Evolutionary conservation across 2,329 filamentous ascomycete genomes (phyloP).

Genomic region (Beauveria sp.): DNA sequence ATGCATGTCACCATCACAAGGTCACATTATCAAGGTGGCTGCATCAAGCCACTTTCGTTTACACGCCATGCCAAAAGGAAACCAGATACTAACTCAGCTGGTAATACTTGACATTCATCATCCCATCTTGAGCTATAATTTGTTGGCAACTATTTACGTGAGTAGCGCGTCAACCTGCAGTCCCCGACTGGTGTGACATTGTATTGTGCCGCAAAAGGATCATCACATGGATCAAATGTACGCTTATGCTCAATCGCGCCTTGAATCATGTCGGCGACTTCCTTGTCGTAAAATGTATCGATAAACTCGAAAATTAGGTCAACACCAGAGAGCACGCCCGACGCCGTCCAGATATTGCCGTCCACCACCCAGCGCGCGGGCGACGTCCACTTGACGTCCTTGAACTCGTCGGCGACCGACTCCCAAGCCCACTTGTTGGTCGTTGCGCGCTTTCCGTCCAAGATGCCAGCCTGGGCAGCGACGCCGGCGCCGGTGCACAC

Average conservation of each 20-base stretch:
- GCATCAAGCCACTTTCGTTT: too few relatives aligned
- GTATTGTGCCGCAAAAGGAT: conserved; percentile 14
- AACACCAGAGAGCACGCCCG: conserved; percentile 31
- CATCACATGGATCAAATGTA: conserved; percentile 15
- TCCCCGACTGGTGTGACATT: conserved; percentile 11
- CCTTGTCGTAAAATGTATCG: conserved; percentile 12
- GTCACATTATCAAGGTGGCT: too few relatives aligned
- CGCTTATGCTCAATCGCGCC: conserved; percentile 13
- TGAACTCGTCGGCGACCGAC: conserved; percentile 35
- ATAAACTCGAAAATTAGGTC: conserved; percentile 16
- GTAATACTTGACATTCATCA: too few relatives aligned
- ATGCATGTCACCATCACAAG: too few relatives aligned
- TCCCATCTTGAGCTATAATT: too few relatives aligned
- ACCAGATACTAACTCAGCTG: too few relatives aligned
- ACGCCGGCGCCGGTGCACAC: conserved; percentile 58
- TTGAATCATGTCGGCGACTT: conserved; percentile 4
- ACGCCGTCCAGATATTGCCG: conserved; percentile 58
- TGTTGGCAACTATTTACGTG: too few relatives aligned
- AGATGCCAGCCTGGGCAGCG: conserved; percentile 47
- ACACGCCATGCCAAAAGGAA: too few relatives aligned
- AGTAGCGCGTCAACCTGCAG: neutral
- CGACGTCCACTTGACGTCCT: conserved; percentile 49
- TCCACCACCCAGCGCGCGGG: conserved; percentile 57
- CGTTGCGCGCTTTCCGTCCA: conserved; percentile 54
- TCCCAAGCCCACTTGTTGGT: conserved; percentile 55